A percentile compares a stretch with the other conserved stretches of the same genome.
Conservation (phyloP, 768 basidiomycete genomes). For the Kwoniella sp. region DNA sequence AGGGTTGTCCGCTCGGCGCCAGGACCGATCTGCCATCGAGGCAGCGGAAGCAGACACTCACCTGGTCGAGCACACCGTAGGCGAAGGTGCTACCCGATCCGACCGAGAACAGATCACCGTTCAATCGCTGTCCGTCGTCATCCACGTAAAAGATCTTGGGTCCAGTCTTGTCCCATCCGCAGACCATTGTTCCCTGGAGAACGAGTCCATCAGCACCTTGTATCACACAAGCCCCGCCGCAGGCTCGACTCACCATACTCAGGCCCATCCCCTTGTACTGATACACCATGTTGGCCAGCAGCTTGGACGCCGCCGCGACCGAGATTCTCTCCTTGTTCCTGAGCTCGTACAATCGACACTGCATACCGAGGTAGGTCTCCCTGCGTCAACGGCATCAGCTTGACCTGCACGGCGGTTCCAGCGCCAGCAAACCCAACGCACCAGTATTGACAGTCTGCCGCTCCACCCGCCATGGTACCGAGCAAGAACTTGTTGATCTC, state of each 20-base stretch:
- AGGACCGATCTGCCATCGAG: no score
- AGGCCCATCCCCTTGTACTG: constrained; percentile 98
- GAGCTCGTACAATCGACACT: constrained; percentile 93
- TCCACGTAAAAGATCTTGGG: constrained; percentile 96
- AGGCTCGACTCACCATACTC: constrained; percentile 74
- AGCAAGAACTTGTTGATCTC: constrained; percentile 98
- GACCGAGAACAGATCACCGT: constrained; percentile 96
- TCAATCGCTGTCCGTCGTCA: constrained; percentile 89
- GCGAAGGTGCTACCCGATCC: constrained; percentile 97
- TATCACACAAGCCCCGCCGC: background rate
- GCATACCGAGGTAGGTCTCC: constrained; percentile 98
- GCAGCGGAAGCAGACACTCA: constrained; percentile 57
- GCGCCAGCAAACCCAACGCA: constrained; percentile 16
- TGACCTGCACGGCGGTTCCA: background rate
- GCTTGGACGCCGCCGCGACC: constrained; percentile 98
- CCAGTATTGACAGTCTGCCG: constrained; percentile 61
- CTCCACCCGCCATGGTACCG: constrained; percentile 99
- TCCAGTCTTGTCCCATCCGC: constrained; percentile 99
- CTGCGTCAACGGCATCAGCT: constrained; percentile 53
- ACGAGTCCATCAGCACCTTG: background rate
- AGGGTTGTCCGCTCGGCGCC: no score
- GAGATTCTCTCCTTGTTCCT: constrained; percentile 94
- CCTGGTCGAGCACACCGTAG: constrained; percentile 97
- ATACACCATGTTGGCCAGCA: constrained; percentile 94
- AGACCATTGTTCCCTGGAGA: constrained; percentile 93